Conservation (phyloP, 2,329 filamentous ascomycete genomes). For the Septoria petroselini region DNA sequence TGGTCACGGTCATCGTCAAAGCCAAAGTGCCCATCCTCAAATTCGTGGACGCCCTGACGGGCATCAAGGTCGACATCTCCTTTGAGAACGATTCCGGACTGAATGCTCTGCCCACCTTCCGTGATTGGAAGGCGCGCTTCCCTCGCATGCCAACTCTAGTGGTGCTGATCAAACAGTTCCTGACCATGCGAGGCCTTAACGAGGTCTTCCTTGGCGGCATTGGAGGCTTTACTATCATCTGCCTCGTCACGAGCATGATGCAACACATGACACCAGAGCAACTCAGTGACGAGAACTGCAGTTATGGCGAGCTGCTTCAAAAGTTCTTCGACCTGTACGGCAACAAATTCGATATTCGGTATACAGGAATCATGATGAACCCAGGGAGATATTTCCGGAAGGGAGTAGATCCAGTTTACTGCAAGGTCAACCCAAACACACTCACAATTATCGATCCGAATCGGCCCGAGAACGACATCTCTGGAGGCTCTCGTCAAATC, state of each 20-base stretch:
- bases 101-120: slow-evolving; percentile 74
- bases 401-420: slow-evolving; percentile 50
- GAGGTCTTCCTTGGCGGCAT: slow-evolving; percentile 89
- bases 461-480: slow-evolving; percentile 78
- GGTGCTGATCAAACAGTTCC: slow-evolving; percentile 85
- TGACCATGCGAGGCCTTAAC: slow-evolving; percentile 84
- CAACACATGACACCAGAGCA: slow-evolving; percentile 73
- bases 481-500: slow-evolving; percentile 76
- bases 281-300: slow-evolving; percentile 55
- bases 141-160: slow-evolving; percentile 85
- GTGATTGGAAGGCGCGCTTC: slow-evolving; percentile 72
- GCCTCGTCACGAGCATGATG: slow-evolving; percentile 84
- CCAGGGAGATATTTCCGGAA: slow-evolving; percentile 75
- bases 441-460: slow-evolving; percentile 93
- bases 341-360: slow-evolving; percentile 68
- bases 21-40: slow-evolving; percentile 93
- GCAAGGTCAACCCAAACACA: slow-evolving; percentile 58
- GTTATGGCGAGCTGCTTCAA: slow-evolving; percentile 75
- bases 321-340: slow-evolving; percentile 90
- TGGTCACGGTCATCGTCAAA: slow-evolving; percentile 65
- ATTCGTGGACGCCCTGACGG: slow-evolving; percentile 74
- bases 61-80: slow-evolving; percentile 83
- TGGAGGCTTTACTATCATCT: slow-evolving; percentile 91
- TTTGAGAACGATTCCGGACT: slow-evolving; percentile 89
- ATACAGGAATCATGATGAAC: slow-evolving; percentile 70